Evolutionary conservation across 306 rosid genomes (phyloP).

Genomic region (Prunus armeniaca): DNA sequence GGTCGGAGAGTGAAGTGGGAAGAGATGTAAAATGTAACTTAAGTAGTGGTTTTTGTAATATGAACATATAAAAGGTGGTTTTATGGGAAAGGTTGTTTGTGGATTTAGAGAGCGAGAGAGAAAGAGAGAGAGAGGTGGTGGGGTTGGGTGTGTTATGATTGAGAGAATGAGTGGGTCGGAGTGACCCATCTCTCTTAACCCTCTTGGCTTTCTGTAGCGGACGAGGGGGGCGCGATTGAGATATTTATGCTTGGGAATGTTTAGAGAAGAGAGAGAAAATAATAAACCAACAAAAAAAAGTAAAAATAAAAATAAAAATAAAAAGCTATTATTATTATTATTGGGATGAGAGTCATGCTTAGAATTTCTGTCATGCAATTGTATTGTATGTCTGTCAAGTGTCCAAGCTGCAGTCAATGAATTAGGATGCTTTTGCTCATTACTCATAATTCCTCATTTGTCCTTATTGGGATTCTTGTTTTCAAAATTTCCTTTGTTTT

Average conservation of each 20-base stretch:
- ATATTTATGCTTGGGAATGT: slow-evolving; percentile 40
- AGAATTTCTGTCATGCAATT: not conserved
- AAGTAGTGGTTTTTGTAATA: slow-evolving; percentile 36
- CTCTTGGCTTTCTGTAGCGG: slow-evolving; percentile 75
- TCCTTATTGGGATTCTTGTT: not conserved
- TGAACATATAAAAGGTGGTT: slow-evolving; percentile 31
- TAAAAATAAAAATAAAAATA: too few species aligned
- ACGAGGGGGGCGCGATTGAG: slow-evolving; percentile 68
- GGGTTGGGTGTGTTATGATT: slow-evolving; percentile 56
- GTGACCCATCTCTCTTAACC: slow-evolving; percentile 38
- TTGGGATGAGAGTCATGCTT: not conserved
- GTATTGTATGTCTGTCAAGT: not conserved
- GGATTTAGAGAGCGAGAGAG: slow-evolving; percentile 17
- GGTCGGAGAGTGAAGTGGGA: slow-evolving; percentile 66
- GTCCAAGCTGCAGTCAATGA: not conserved
- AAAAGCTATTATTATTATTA: not conserved
- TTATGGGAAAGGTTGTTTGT: slow-evolving; percentile 44
- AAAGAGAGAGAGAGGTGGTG: slow-evolving; percentile 21
- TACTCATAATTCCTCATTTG: not conserved
- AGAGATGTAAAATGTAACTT: slow-evolving; percentile 16
- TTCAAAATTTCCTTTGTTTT: not conserved
- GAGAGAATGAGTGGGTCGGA: slow-evolving; percentile 96
- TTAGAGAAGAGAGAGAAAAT: not conserved
- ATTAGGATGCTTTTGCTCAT: not conserved
- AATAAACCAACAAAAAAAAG: not conserved